Evolutionary conservation across 805 yeast species (phyloP), one percentile per base, ranked within the genome.

Genomic region (Nakazawaea laoshanensis): DNA sequence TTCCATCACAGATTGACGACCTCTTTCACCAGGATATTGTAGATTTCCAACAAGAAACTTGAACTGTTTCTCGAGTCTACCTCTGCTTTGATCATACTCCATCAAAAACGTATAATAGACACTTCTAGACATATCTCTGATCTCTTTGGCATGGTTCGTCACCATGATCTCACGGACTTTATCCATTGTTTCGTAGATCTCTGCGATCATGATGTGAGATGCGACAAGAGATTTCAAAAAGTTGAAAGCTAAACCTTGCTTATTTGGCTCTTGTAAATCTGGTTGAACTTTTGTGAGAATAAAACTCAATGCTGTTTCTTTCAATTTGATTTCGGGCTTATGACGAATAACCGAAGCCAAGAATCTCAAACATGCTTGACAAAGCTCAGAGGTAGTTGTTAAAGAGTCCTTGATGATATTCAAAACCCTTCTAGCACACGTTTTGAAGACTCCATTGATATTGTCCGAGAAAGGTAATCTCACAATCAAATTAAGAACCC

Each of bases 61-160:
- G 57, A 89, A 78, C 42, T 85, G 94, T 45, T 79, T 83, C 42
- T 83, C 92, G 30, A 92, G 53, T 42, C 85, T 71, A 4, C 89
- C 87, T 45, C 77, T 69, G 20, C 97, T 87, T 59, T 89, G 96
- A 46, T 95, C 97, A 49, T 84, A 92, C 46, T 87, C 95, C 81
- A 86, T 81, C 48, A 92, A 58, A 46, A 92, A 92, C 46, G 78
- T 87, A 52, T 75, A 81, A 50, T 76, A 92, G 2, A 82, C 75
- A 42, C 84, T 72, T 55, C 97, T 70, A 7, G 96, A 75, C 54
- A 82, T 77, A 45, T 81, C 88, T 38, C 97, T 68, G 33, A 86
- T 83, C 47, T 79, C 86, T 32, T 72, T 72, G 3, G 89, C 67
- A 38, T 86, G 95, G 54, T 83, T 85, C 1, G 95, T 88, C 18